These are phyloP conservation scores for Aspergillus spinulosporus DNA, from an alignment of 2,329 filamentous ascomycete genomes.

Conservation along the genomic window DNA sequence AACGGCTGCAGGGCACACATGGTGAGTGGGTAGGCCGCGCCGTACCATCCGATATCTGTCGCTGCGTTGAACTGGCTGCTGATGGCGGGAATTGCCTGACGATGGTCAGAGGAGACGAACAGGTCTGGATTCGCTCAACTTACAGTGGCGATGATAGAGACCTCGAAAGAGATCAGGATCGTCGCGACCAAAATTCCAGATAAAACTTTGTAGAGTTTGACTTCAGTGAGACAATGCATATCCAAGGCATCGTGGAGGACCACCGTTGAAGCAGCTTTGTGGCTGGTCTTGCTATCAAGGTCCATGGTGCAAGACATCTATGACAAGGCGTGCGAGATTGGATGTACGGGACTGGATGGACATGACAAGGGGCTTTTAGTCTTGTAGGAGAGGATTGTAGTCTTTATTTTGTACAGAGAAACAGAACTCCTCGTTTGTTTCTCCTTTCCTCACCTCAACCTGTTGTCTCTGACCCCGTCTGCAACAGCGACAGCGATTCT, in stretches of 20 bases:
- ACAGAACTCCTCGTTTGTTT: background rate
- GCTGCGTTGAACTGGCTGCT: no score
- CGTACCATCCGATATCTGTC: no score
- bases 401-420: background rate
- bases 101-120: no score
- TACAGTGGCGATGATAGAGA: no score
- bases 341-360: no score
- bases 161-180: conserved; percentile 42
- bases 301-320: background rate
- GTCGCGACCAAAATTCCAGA: conserved; percentile 29
- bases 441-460: background rate
- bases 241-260: background rate
- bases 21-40: conserved; percentile 32
- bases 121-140: no score
- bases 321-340: background rate
- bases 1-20: conserved; percentile 38
- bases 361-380: background rate
- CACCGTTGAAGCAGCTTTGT: no score
- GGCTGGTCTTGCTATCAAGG: no score
- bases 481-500: background rate
- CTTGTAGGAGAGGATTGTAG: background rate
- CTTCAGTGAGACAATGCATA: background rate
- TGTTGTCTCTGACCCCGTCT: no score
- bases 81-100: no score
- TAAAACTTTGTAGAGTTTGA: background rate